phyloP scores from a whole-genome alignment of 768 basidiomycete genomes.

The Cytidiella melzeri region DNA sequence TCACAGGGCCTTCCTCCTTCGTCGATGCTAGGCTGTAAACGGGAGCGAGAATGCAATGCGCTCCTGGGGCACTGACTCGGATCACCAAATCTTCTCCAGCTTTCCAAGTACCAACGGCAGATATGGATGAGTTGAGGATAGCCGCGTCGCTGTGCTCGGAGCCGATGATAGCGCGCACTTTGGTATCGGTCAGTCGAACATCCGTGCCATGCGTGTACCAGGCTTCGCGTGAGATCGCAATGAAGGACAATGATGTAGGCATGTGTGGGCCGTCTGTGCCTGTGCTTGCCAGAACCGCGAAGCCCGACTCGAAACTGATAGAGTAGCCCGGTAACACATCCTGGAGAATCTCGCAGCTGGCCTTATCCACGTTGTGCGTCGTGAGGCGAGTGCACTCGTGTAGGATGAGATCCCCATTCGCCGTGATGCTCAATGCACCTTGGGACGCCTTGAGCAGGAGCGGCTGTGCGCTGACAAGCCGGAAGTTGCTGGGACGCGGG shows the following conservation, averaged over 20 bases:
- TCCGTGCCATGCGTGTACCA: not conserved
- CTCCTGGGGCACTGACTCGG: constrained; percentile 8
- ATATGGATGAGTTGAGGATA: constrained; percentile 2
- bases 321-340: not conserved
- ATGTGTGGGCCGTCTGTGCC: not conserved
- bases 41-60: constrained; percentile 12
- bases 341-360: no score
- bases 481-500: constrained; percentile 6
- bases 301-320: not conserved
- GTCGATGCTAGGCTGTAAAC: constrained; percentile 6
- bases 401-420: constrained; percentile 7
- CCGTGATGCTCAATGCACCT: constrained; percentile 8
- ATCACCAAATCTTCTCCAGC: constrained; percentile 5
- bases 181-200: not conserved
- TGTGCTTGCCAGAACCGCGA: not conserved
- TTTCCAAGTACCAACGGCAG: constrained; percentile 1
- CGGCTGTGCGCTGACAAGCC: constrained; percentile 8
- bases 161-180: constrained; percentile 3
- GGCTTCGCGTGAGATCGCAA: not conserved
- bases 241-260: constrained; percentile 9
- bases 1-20: not conserved
- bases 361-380: not conserved
- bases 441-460: constrained; percentile 11
- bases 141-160: not conserved
- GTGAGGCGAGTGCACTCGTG: not conserved